These are phyloP conservation scores for Massospora cicadina DNA, from an alignment of 371 early-diverging fungal species.

Conservation along the genomic window DNA sequence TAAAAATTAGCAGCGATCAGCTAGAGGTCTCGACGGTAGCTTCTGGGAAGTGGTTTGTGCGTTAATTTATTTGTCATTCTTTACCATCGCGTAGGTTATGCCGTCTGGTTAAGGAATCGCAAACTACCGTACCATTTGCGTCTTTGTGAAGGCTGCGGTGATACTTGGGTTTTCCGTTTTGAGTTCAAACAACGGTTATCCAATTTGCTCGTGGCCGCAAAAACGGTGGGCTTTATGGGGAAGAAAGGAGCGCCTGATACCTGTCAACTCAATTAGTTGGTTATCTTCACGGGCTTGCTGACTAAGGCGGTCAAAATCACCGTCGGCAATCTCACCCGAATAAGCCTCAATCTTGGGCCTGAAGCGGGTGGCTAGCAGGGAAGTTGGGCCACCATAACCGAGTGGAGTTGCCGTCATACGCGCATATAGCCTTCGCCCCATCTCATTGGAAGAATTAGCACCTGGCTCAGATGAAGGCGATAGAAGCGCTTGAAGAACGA, in stretches of 20 bases:
- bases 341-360: not conserved
- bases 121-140: too few relatives aligned
- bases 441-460: not conserved
- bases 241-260: not conserved
- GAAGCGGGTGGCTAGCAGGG: not conserved
- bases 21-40: too few relatives aligned
- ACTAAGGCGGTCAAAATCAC: not conserved
- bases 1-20: too few relatives aligned
- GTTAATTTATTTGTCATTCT: too few relatives aligned
- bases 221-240: not conserved
- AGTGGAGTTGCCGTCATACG: not conserved
- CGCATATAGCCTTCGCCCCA: not conserved
- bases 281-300: not conserved
- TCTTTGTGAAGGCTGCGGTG: too few relatives aligned
- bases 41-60: too few relatives aligned
- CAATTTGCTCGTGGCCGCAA: too few relatives aligned
- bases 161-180: too few relatives aligned
- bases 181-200: too few relatives aligned
- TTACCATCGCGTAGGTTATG: too few relatives aligned
- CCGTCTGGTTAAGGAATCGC: too few relatives aligned
- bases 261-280: not conserved
- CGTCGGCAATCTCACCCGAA: not conserved
- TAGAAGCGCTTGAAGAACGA: not conserved
- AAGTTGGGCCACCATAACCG: not conserved
- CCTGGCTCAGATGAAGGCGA: not conserved